phyloP scores from a whole-genome alignment of 129 eudicot genomes.

The Helianthus annuus region DNA sequence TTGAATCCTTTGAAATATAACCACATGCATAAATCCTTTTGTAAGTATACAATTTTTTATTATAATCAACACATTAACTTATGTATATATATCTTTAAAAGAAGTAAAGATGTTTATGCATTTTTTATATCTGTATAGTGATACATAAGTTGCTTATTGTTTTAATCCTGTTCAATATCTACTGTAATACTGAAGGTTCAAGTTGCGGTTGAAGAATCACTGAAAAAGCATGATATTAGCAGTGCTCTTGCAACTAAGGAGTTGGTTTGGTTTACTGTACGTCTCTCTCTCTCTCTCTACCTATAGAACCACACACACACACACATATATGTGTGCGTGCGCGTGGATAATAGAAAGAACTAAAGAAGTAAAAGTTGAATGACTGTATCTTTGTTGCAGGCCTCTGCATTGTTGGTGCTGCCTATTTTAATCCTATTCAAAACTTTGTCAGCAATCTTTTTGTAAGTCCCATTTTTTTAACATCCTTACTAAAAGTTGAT shows the following conservation, averaged over 20 bases:
- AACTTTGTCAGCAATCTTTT: conserved; percentile 48
- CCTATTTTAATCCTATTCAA: conserved; percentile 59
- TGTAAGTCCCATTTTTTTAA: conserved; percentile 48
- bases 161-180: background rate
- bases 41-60: background rate
- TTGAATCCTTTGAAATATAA: background rate
- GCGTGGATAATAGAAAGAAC: too few relatives aligned
- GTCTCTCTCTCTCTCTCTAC: conserved; percentile 32
- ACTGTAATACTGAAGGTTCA: conserved; percentile 50
- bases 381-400: conserved; percentile 44
- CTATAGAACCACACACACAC: background rate
- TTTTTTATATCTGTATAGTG: background rate
- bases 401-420: conserved; percentile 82
- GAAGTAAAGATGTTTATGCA: background rate
- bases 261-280: conserved; percentile 78
- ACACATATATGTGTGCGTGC: background rate
- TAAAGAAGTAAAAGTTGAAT: conserved; percentile 8
- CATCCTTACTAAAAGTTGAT: background rate
- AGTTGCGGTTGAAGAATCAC: conserved; percentile 55
- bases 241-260: conserved; percentile 77
- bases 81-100: background rate
- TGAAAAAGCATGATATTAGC: conserved; percentile 64
- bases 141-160: conserved; percentile 19
- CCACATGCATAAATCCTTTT: background rate
- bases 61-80: background rate